Percentiles rank a stretch among this genome's conserved stretches.
Evolutionary conservation across 139 green algal species (phyloP).

Genomic region (Chlamydomonas sp.): DNA sequence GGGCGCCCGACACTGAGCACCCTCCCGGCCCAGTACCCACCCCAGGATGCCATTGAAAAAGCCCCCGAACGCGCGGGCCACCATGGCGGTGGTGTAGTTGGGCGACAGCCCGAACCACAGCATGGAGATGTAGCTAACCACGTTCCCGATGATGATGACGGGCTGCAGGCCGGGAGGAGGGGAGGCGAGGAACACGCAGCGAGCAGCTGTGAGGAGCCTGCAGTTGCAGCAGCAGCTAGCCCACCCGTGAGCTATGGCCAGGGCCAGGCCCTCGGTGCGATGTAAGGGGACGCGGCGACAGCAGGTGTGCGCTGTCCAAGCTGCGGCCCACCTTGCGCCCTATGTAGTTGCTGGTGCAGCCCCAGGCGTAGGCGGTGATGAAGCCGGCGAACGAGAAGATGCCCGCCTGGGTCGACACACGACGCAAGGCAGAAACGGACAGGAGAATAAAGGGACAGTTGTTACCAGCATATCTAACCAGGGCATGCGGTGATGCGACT

Average conservation of each 20-base stretch:
- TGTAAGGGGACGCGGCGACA: background rate
- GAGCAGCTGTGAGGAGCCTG: background rate
- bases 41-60: constrained; percentile 78
- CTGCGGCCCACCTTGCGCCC: constrained; percentile 63
- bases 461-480: background rate
- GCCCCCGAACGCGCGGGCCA: constrained; percentile 55
- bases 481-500: background rate
- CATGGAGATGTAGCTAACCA: constrained; percentile 47
- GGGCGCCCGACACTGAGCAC: too few relatives aligned
- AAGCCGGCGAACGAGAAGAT: constrained; percentile 64
- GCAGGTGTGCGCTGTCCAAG: too few relatives aligned
- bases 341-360: constrained; percentile 59
- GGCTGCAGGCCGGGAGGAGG: constrained; percentile 41
- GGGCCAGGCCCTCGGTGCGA: background rate
- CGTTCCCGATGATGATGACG: constrained; percentile 72
- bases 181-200: background rate
- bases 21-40: background rate
- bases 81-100: constrained; percentile 53
- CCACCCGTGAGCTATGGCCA: background rate
- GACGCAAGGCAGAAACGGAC: background rate
- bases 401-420: constrained; percentile 43
- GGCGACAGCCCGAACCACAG: constrained; percentile 67
- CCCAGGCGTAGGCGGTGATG: constrained; percentile 60
- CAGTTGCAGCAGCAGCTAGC: background rate
- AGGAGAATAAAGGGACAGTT: background rate